A percentile compares a stretch with the other conserved stretches of the same genome.
These are phyloP conservation scores for Apiospora malaysiana DNA, from an alignment of 2,329 filamentous ascomycete genomes.

Conservation along the genomic window DNA sequence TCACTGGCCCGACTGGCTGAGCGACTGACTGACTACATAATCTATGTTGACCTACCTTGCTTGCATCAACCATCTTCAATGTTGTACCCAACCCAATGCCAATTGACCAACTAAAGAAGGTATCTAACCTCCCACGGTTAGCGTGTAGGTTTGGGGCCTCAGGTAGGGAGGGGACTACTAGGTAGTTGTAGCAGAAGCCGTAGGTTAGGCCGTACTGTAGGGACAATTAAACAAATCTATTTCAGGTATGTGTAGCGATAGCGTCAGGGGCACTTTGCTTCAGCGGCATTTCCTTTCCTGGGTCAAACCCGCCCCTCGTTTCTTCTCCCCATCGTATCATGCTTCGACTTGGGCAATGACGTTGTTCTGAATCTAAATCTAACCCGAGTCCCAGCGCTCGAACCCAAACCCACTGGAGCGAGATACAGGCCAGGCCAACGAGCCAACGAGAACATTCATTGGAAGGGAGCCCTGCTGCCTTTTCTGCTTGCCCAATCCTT, in stretches of 20 bases:
- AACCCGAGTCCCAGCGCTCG: constrained; percentile 15
- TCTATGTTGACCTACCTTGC: no score
- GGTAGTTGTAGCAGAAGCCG: background rate
- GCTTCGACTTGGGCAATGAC: constrained; percentile 23
- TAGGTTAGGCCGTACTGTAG: background rate
- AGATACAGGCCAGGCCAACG: background rate
- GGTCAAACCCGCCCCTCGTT: constrained; percentile 21
- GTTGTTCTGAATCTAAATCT: constrained; percentile 23
- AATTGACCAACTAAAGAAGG: no score
- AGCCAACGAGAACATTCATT: background rate
- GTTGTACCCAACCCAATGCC: no score
- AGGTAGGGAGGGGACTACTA: background rate
- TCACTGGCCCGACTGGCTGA: no score
- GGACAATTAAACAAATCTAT: background rate
- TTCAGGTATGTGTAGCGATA: constrained; percentile 8
- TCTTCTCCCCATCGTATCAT: constrained; percentile 19
- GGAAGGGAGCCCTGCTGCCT: background rate
- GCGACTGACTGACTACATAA: no score
- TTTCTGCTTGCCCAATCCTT: background rate
- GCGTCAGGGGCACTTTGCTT: constrained; percentile 13
- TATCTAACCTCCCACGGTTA: background rate
- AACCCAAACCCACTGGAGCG: background rate
- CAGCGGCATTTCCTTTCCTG: constrained; percentile 17
- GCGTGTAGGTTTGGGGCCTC: background rate
- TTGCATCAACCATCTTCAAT: no score